Conservation (phyloP, 352 stramenopile genomes). For the Pythium myriotylum region DNA sequence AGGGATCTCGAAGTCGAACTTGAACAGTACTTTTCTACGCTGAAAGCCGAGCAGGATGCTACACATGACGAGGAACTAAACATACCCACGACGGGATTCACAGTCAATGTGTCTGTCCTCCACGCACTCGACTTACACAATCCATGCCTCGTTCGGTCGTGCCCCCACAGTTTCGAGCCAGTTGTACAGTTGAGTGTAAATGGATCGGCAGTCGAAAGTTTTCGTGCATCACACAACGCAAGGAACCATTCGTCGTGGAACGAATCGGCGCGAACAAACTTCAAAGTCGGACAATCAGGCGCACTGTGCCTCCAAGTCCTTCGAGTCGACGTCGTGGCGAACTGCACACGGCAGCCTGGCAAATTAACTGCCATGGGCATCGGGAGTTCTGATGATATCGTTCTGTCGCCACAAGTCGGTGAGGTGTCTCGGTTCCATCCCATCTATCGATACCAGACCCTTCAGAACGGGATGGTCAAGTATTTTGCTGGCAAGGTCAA, state of each 20-base stretch:
- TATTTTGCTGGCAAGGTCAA: constrained; percentile 30
- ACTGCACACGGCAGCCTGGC: constrained; percentile 7
- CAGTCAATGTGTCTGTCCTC: constrained; percentile 12
- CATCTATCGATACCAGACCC: constrained; percentile 9
- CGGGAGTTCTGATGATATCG: constrained; percentile 18
- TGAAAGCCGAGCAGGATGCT: neutral
- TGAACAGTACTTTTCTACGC: neutral
- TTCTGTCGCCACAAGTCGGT: neutral
- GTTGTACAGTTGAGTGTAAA: constrained; percentile 6
- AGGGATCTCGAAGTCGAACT: constrained; percentile 19
- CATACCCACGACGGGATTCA: constrained; percentile 3
- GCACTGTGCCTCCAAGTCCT: neutral
- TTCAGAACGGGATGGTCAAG: constrained; percentile 16
- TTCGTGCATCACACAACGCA: constrained; percentile 14
- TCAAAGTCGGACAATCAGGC: neutral
- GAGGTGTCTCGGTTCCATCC: constrained; percentile 18
- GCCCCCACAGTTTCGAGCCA: constrained; percentile 16
- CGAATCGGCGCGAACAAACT: neutral
- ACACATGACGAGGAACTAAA: neutral
- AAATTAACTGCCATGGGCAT: neutral
- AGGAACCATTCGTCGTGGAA: constrained; percentile 27
- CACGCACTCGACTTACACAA: constrained; percentile 31
- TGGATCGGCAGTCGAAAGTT: neutral
- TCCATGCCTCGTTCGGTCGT: constrained; percentile 28
- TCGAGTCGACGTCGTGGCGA: constrained; percentile 7